These are phyloP conservation scores for Anacardium occidentale DNA, from an alignment of 345 rosid genomes.

Conservation along the genomic window DNA sequence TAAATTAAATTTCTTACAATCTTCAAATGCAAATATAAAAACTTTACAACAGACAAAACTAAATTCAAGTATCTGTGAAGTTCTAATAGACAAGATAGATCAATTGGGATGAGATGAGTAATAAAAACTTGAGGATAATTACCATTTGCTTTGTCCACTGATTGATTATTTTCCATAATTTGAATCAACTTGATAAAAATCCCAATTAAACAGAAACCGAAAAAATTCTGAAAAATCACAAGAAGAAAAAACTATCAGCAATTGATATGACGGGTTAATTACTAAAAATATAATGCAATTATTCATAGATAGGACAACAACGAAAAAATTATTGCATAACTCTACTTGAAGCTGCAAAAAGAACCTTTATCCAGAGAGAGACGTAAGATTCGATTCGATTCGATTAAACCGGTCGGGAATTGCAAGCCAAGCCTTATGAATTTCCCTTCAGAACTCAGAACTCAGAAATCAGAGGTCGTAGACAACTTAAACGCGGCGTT, in stretches of 20 bases:
- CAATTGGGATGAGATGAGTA: not conserved
- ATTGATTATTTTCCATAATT: not conserved
- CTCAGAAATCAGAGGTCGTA: not conserved
- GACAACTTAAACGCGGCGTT: not conserved
- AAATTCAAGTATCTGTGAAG: not conserved
- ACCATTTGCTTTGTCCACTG: not conserved
- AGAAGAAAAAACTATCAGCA: not conserved
- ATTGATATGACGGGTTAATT: not conserved
- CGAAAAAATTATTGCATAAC: not conserved
- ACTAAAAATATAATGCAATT: not conserved
- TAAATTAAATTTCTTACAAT: not conserved
- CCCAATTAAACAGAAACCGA: not conserved
- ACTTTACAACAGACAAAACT: not conserved
- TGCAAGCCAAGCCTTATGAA: not conserved
- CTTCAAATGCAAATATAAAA: not conserved
- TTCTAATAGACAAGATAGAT: not conserved
- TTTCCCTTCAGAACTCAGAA: not conserved
- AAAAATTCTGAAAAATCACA: conserved; percentile 4
- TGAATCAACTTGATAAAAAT: not conserved
- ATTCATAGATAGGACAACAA: too few relatives aligned
- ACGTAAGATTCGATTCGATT: not conserved
- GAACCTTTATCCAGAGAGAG: not conserved
- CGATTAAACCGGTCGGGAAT: not conserved
- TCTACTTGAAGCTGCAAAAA: not conserved
- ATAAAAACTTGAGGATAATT: not conserved